phyloP scores from a whole-genome alignment of 371 early-diverging fungal species.

The Choanephora cucurbitarum region DNA sequence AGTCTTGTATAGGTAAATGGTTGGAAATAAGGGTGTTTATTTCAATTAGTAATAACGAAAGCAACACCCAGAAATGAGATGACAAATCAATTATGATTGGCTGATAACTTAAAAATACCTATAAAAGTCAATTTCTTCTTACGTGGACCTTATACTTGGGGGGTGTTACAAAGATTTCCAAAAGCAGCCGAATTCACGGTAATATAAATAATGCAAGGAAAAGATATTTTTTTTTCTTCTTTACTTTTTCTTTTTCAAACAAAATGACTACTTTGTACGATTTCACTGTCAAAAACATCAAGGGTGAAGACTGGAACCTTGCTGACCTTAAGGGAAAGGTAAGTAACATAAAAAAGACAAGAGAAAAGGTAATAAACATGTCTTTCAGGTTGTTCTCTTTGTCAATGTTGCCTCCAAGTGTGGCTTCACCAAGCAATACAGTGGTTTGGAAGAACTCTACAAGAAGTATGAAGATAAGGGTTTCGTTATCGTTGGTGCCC shows the following conservation, averaged over 20 bases:
- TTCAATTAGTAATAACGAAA: background rate
- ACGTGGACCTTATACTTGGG: constrained; percentile 6
- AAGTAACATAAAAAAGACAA: background rate
- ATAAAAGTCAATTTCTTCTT: constrained; percentile 15
- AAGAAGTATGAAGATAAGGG: constrained; percentile 74
- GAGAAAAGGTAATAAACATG: background rate
- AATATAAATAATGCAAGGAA: constrained; percentile 11
- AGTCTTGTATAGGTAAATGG: no score
- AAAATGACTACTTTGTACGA: constrained; percentile 34
- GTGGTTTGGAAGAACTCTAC: constrained; percentile 77
- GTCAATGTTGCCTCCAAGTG: constrained; percentile 96
- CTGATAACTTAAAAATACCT: background rate
- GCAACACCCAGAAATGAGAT: background rate
- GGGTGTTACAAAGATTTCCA: background rate
- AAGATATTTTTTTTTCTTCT: background rate
- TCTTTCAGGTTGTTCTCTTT: constrained; percentile 70
- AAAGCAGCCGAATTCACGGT: background rate
- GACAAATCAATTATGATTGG: constrained; percentile 7
- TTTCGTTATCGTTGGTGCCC: constrained; percentile 74
- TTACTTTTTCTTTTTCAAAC: constrained; percentile 4
- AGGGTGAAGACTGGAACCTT: constrained; percentile 30
- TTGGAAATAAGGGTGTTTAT: background rate
- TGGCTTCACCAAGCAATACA: constrained; percentile 90
- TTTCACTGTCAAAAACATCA: constrained; percentile 34
- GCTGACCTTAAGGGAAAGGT: constrained; percentile 36